Percentiles rank a stretch among this genome's conserved stretches.
phyloP scores from a whole-genome alignment of 139 green algal genomes.

The Mychonastes homosphaera region DNA sequence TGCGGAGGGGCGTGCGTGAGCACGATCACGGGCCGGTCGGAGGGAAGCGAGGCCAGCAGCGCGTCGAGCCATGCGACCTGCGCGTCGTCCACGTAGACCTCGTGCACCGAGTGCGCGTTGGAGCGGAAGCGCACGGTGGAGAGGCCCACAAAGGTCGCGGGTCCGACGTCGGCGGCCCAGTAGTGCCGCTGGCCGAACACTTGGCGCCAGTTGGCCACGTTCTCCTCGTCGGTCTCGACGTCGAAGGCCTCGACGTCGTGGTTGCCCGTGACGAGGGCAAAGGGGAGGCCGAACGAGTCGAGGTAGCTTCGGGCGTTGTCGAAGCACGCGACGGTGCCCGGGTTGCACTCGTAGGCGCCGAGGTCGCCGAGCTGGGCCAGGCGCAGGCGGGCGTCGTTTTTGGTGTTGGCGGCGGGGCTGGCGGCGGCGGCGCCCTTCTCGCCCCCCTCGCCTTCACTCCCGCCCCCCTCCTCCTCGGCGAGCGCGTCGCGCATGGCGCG shows the following conservation, averaged over 20 bases:
- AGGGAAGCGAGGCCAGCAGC: conserved; percentile 23
- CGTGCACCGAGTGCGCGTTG: conserved; percentile 25
- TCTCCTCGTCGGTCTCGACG: conserved; percentile 65
- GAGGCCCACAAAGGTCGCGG: conserved; percentile 49
- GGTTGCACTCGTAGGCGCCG: conserved; percentile 54
- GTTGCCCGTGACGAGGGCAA: conserved; percentile 53
- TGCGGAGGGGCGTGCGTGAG: conserved; percentile 68
- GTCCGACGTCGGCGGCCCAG: conserved; percentile 50
- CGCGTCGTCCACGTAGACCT: conserved; percentile 53
- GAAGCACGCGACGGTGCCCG: conserved; percentile 55
- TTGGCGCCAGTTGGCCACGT: conserved; percentile 54
- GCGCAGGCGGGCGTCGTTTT: conserved; percentile 4
- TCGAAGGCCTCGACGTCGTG: conserved; percentile 62
- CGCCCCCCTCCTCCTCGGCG: no score
- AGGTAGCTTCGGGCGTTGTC: conserved; percentile 38
- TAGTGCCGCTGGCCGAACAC: conserved; percentile 51
- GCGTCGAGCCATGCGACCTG: conserved; percentile 60
- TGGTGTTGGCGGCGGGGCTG: not conserved
- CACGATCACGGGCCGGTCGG: conserved; percentile 45
- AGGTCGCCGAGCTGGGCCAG: conserved; percentile 69
- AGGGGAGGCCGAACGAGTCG: conserved; percentile 34
- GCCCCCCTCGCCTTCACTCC: not conserved
- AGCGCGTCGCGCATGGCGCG: not conserved
- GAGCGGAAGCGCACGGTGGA: conserved; percentile 54
- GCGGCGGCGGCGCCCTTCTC: not conserved